Evolutionary conservation across 75 land plant genomes (phyloP).

Genomic region (Azolla pinnata): DNA sequence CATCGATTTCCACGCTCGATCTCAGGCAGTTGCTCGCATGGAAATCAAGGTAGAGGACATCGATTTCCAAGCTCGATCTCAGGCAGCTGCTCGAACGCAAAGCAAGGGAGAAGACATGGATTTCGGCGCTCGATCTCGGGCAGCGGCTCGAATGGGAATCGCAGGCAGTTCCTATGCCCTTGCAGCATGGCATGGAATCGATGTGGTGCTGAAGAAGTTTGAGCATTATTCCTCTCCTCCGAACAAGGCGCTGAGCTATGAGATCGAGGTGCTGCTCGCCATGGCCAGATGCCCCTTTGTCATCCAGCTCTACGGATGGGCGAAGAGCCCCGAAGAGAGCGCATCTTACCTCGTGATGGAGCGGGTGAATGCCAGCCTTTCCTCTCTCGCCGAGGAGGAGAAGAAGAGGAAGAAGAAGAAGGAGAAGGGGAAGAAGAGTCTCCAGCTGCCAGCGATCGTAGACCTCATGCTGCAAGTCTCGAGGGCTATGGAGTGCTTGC

Average conservation of each 20-base stretch:
- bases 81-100: neutral
- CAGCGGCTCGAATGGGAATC: neutral
- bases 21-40: too few relatives aligned
- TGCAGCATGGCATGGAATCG: neutral
- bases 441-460: slow-evolving; percentile 1
- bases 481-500: slow-evolving; percentile 13
- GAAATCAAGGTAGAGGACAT: neutral
- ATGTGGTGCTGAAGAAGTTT: neutral
- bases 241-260: neutral
- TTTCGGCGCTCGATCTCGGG: neutral
- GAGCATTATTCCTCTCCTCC: neutral
- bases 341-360: neutral
- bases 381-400: neutral
- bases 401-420: neutral
- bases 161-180: too few relatives aligned
- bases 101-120: neutral
- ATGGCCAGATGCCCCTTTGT: neutral
- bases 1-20: too few relatives aligned
- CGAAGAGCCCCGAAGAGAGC: neutral
- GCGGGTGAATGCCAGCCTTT: neutral
- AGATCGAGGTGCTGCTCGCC: too few relatives aligned
- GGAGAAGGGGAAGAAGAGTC: neutral
- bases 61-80: neutral
- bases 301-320: neutral
- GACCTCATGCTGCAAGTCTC: slow-evolving; percentile 14